These are phyloP conservation scores for Trichoderma sp. DNA, from an alignment of 2,329 filamentous ascomycete genomes.

Conservation along the genomic window DNA sequence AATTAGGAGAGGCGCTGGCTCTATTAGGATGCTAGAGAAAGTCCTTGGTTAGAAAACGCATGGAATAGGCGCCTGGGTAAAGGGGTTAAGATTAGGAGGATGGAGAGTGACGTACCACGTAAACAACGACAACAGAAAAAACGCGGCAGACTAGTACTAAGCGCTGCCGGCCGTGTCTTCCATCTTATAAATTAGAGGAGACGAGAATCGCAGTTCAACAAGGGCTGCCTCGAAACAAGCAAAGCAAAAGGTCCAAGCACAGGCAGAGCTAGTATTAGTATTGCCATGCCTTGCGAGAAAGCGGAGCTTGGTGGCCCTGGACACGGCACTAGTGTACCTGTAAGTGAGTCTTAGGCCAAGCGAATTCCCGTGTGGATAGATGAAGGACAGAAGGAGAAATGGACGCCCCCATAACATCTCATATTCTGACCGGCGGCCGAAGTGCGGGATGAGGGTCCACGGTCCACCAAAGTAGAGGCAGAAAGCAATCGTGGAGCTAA, in stretches of 20 bases:
- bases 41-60: not conserved
- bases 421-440: slow-evolving; percentile 12
- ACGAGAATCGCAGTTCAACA: not conserved
- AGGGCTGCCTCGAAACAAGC: not conserved
- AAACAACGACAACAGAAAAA: not conserved
- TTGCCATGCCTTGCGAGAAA: slow-evolving; percentile 22
- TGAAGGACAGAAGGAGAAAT: not conserved
- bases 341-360: not conserved
- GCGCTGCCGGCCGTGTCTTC: not conserved
- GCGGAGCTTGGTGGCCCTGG: slow-evolving; percentile 7
- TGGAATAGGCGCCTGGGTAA: not conserved
- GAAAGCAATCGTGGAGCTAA: slow-evolving; percentile 6
- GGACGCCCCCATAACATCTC: slow-evolving; percentile 5
- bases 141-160: not conserved
- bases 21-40: not conserved
- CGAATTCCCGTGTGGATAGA: not conserved
- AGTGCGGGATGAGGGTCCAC: not conserved
- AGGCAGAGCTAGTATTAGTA: slow-evolving; percentile 23
- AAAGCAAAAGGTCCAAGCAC: not conserved
- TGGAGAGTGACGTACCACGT: slow-evolving; percentile 10
- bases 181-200: slow-evolving; percentile 6
- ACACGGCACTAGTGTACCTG: not conserved
- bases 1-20: not conserved
- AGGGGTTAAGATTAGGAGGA: slow-evolving; percentile 11
- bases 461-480: slow-evolving; percentile 4